Evolutionary conservation across 202 grass and related monocot species (phyloP).

Genomic region (Panicum virgatum): DNA sequence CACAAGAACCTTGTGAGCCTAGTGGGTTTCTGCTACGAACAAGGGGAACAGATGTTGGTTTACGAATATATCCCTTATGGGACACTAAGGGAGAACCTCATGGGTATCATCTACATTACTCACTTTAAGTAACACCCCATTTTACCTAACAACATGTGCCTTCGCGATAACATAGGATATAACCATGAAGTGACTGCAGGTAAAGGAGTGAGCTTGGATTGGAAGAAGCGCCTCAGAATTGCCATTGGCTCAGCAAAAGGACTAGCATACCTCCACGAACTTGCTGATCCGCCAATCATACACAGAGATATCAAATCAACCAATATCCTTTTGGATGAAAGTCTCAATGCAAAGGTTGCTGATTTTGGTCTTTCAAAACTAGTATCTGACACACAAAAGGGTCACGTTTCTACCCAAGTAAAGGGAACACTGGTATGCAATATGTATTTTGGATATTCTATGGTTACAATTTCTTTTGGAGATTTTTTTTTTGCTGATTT

Average conservation of each 20-base stretch:
- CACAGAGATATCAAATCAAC: conserved; percentile 75
- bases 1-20: conserved; percentile 82
- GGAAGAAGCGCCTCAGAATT: conserved; percentile 56
- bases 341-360: conserved; percentile 62
- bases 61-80: conserved; percentile 77
- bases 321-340: conserved; percentile 74
- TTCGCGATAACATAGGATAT: conserved; percentile 24
- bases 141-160: neutral
- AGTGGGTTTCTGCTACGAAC: conserved; percentile 76
- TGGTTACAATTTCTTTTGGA: neutral
- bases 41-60: conserved; percentile 84
- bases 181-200: conserved; percentile 42
- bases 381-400: conserved; percentile 53
- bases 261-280: conserved; percentile 73
- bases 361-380: conserved; percentile 80
- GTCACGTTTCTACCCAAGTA: conserved; percentile 66
- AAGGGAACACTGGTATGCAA: conserved; percentile 69
- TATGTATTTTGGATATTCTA: conserved; percentile 21
- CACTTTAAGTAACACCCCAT: conserved; percentile 6
- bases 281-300: conserved; percentile 73
- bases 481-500: conserved; percentile 23
- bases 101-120: conserved; percentile 44
- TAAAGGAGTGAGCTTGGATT: conserved; percentile 49
- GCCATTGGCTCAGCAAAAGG: conserved; percentile 68
- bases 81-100: conserved; percentile 70